These are phyloP conservation scores for Lasiodiplodia gonubiensis DNA, from an alignment of 2,329 filamentous ascomycete genomes.

Conservation along the genomic window DNA sequence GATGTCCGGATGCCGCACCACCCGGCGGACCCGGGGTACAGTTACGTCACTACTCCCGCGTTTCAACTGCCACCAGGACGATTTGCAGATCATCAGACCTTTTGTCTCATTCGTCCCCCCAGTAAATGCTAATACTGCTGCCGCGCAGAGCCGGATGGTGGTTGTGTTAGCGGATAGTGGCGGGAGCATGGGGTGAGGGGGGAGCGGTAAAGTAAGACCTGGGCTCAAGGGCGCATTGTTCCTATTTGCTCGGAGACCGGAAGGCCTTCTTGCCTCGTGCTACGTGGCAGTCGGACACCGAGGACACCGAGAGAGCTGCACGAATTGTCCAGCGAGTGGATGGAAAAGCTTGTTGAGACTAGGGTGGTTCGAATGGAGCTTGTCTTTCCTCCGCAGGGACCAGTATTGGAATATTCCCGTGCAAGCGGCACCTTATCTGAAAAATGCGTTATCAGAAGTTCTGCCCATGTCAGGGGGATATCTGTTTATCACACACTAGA, in stretches of 20 bases:
- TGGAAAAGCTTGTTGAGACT: not conserved
- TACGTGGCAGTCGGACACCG: not conserved
- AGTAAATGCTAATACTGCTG: not conserved
- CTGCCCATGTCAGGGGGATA: too few species aligned
- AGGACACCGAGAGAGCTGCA: too few species aligned
- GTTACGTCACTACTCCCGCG: not conserved
- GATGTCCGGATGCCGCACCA: conserved; percentile 1
- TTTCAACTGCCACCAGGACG: not conserved
- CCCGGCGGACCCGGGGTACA: not conserved
- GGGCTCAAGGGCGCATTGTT: not conserved
- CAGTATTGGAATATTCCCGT: too few species aligned
- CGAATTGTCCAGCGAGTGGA: not conserved
- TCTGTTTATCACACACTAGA: too few species aligned
- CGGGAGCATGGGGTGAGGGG: not conserved
- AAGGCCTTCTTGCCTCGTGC: not conserved
- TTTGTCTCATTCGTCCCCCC: not conserved
- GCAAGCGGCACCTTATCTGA: too few species aligned
- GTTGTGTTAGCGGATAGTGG: not conserved
- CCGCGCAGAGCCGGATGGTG: conserved; percentile 1
- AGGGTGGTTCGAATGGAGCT: too few species aligned
- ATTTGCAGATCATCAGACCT: conserved; percentile 1
- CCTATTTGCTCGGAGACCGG: conserved; percentile 4
- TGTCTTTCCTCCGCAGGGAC: too few species aligned
- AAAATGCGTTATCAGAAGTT: too few species aligned
- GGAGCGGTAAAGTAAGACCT: not conserved